Evolutionary conservation across 805 yeast species (phyloP).

Genomic region (Diddensiella transvaalensis): DNA sequence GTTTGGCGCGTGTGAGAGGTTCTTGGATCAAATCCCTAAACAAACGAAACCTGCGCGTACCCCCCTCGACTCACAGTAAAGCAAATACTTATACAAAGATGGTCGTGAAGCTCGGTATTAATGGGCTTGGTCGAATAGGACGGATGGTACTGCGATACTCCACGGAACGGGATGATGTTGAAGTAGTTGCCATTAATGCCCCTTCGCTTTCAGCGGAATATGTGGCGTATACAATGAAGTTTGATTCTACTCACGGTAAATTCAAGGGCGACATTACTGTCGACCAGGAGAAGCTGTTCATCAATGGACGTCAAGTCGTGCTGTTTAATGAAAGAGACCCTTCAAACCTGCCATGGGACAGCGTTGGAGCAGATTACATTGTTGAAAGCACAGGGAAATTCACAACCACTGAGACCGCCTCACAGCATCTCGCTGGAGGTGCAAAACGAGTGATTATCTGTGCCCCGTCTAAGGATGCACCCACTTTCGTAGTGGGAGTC

Average conservation of each 20-base stretch:
- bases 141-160: slow-evolving; percentile 84
- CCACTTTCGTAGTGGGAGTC: slow-evolving; percentile 93
- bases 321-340: slow-evolving; percentile 84
- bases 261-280: slow-evolving; percentile 66
- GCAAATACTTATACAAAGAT: no score
- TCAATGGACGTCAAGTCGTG: slow-evolving; percentile 62
- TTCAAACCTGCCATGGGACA: slow-evolving; percentile 81
- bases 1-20: no score
- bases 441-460: slow-evolving; percentile 92
- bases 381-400: slow-evolving; percentile 93
- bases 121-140: slow-evolving; percentile 94
- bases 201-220: slow-evolving; percentile 86
- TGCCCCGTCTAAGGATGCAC: slow-evolving; percentile 90
- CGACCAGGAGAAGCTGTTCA: slow-evolving; percentile 52
- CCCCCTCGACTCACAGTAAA: no score
- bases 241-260: slow-evolving; percentile 88
- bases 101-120: slow-evolving; percentile 71
- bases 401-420: slow-evolving; percentile 76
- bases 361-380: slow-evolving; percentile 73
- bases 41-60: no score
- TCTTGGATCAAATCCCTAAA: no score
- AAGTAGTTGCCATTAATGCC: slow-evolving; percentile 83
- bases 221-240: slow-evolving; percentile 92
- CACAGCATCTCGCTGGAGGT: slow-evolving; percentile 81
- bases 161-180: slow-evolving; percentile 63